These are phyloP conservation scores for Botrytis aclada DNA, from an alignment of 2,329 filamentous ascomycete species.

Conservation along the genomic window DNA sequence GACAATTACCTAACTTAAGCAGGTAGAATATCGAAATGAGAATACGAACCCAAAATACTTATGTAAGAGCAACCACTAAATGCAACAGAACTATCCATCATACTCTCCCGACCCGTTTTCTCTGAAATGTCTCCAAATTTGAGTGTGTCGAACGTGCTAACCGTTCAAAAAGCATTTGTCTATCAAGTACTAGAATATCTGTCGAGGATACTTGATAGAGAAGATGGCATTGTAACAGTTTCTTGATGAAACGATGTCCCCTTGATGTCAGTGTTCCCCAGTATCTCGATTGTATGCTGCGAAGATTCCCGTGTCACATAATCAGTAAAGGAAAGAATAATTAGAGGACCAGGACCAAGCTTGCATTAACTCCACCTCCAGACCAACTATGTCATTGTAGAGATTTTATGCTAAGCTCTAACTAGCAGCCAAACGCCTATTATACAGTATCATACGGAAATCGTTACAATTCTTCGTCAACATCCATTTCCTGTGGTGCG, in stretches of 20 bases:
- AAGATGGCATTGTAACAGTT: background rate
- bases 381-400: slow-evolving; percentile 20
- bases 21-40: background rate
- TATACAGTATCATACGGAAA: slow-evolving; percentile 47
- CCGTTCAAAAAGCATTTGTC: background rate
- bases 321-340: background rate
- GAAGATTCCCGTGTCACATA: background rate
- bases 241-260: background rate
- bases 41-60: background rate
- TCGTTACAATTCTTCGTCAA: slow-evolving; percentile 38
- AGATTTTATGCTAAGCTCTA: slow-evolving; percentile 23
- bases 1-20: background rate
- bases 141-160: background rate
- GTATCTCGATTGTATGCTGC: background rate
- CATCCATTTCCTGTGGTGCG: slow-evolving; percentile 36
- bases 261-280: background rate
- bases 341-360: slow-evolving; percentile 8
- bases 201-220: background rate
- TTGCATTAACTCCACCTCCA: slow-evolving; percentile 20
- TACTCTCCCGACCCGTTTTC: background rate
- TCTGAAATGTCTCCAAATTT: background rate
- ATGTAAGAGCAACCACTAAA: background rate
- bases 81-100: background rate
- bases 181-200: background rate
- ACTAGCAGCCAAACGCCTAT: slow-evolving; percentile 37